Conservation (phyloP, 768 basidiomycete species). For the Brasilioporus rufonigricans region DNA sequence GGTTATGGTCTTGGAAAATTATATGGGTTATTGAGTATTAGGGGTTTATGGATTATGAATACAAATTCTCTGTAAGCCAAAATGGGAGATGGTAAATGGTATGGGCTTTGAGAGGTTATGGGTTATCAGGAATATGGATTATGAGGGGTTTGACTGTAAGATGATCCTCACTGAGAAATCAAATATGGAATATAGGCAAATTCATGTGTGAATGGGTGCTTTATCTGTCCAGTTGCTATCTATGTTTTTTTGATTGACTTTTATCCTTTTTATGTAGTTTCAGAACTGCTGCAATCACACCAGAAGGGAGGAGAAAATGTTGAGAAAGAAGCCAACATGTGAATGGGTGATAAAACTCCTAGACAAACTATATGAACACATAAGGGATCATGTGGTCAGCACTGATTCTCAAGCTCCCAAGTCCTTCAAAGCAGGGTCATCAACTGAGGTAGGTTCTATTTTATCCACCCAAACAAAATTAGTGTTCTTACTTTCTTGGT, state of each 20-base stretch:
- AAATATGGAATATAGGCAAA: slow-evolving; percentile 14
- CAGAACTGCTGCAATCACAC: slow-evolving; percentile 14
- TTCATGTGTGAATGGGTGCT: slow-evolving; percentile 15
- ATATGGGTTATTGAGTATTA: too few species aligned
- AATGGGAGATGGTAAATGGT: too few species aligned
- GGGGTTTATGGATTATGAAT: too few species aligned
- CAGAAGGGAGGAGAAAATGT: neutral
- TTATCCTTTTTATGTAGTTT: neutral
- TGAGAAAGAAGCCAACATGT: neutral
- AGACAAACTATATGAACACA: neutral
- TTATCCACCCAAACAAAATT: rapidly evolving
- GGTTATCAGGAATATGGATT: too few species aligned
- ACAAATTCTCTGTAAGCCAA: too few species aligned
- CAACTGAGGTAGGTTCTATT: neutral
- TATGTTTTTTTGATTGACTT: neutral
- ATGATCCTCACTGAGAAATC: slow-evolving; percentile 10
- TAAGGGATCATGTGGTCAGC: neutral
- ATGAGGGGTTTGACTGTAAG: too few species aligned
- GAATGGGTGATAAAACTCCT: neutral
- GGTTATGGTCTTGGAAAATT: too few species aligned
- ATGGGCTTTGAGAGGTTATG: too few species aligned
- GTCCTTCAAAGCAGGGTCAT: rapidly evolving
- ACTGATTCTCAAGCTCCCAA: neutral
- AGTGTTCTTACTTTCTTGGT: neutral
- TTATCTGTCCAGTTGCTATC: rapidly evolving